Evolutionary conservation across 331 rosid species (phyloP), one percentile per base, ranked within the genome.

Genomic region (Rhamnella rubrinervis): DNA sequence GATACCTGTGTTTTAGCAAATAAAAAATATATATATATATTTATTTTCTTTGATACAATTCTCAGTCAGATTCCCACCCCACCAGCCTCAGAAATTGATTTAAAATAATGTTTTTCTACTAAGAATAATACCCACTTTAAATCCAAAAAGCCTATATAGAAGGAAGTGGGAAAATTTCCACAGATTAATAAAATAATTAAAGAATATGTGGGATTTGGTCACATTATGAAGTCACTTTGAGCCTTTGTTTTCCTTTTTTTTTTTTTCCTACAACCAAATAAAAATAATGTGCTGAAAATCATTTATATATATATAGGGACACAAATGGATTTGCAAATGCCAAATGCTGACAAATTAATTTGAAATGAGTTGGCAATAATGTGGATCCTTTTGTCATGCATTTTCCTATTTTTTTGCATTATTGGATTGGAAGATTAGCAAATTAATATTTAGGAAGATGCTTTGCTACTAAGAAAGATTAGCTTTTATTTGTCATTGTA

Each of bases 291-390:
- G 68, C 49, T 31, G 28, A 40, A 63, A 62, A 35, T 76, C 63
- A 66, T 68, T 75, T 73, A 26, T 70, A 70, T 67, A 37, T 70
- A 69, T 73, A 37, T 67, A 70, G 63, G 66, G 73, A 73, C 76
- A 63, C 56, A 39, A 58, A 69, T 71, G 80, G 70, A 70, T 61
- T 68, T 47, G 55, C 76, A 77, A 64, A 80, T 82, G 76, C 75
- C 76, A 77, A 63, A 79, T 82, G 76, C 75, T 82, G 86, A 91
- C 93, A 83, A 80, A 81, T 83, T 67, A 75, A 82, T 26, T 63
- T 68, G 75, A 63, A 74, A 85, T 82, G 84, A 80, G 87, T 85
- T 83, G 82, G 82, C 82, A 63, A 86, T 88, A 72, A 83, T 82
- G 74, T 65, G 82, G 72, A 59, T 72, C 52, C 72, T 78, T 46